phyloP scores from a whole-genome alignment of 2,329 filamentous ascomycete genomes.

The Fusarium sp. region DNA sequence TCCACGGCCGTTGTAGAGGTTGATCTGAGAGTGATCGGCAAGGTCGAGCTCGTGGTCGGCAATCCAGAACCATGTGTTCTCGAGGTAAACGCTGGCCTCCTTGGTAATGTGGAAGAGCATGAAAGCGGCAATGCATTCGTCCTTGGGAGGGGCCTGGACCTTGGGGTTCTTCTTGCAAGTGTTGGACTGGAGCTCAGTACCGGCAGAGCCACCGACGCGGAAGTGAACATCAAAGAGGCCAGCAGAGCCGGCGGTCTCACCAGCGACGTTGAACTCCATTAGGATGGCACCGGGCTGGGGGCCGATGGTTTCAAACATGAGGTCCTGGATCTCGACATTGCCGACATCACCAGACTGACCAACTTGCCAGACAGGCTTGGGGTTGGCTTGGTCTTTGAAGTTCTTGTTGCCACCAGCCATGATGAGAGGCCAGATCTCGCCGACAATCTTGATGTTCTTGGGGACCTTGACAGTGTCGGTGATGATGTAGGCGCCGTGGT shows the following conservation, averaged over 20 bases:
- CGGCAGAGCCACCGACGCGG: constrained; percentile 88
- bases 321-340: constrained; percentile 87
- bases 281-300: constrained; percentile 89
- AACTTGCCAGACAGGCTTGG: constrained; percentile 88
- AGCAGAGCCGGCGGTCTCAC: constrained; percentile 75
- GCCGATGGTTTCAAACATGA: constrained; percentile 88
- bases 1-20: constrained; percentile 90
- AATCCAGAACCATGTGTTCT: constrained; percentile 93
- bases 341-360: constrained; percentile 84
- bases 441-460: constrained; percentile 87
- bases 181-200: constrained; percentile 85
- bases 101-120: constrained; percentile 76
- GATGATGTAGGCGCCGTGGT: constrained; percentile 81
- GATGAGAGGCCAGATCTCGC: constrained; percentile 92
- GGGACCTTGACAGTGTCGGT: constrained; percentile 80
- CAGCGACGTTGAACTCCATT: constrained; percentile 90
- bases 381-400: constrained; percentile 83
- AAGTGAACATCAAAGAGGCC: constrained; percentile 98
- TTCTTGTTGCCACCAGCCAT: constrained; percentile 80
- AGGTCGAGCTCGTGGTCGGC: constrained; percentile 91
- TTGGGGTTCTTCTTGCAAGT: constrained; percentile 84
- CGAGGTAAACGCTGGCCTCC: constrained; percentile 80
- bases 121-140: constrained; percentile 82
- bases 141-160: constrained; percentile 71
- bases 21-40: constrained; percentile 80